Evolutionary conservation across 2,329 filamentous ascomycete genomes (phyloP), one percentile per base, ranked within the genome.

Genomic region (Penicillium aurantiogriseum): DNA sequence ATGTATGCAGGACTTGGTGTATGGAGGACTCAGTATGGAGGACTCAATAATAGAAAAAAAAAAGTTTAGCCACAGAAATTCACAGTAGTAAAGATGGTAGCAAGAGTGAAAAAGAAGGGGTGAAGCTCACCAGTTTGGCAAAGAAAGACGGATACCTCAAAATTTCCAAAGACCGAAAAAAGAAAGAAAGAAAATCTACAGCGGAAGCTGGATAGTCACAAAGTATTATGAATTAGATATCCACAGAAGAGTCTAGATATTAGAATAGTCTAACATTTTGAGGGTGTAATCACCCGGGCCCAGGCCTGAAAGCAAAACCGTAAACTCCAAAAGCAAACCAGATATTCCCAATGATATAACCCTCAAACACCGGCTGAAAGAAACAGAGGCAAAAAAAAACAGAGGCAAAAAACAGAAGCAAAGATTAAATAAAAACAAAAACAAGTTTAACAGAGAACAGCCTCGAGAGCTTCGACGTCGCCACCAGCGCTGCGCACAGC

Each of bases 401-500:
- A 23, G 23, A 23, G 4, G 23, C 23, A 23, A 59, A 49, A 61
- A 58, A 53, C 13, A 46, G 59, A 45, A 59, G n/a, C 55, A 51
- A 60, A 52, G 19, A 36, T 33, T 3, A 57, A 47, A 47, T 7
- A 36, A 53, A 42, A 27, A 27, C 25, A 45, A 49, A 59, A 45
- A 42, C 38, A 49, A 53, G 21, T 43, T 72, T 62, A 77, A 60
- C 70, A 74, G 31, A 78, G 59, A 15, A 76, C 73, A 57, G 74
- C 74, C 57, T 77, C 73, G 36, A 77, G 63, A 49, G 74, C 76
- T 59, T 78, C 74, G 46, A 79, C 75, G 59, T 80, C 77, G 21
- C 77, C 77, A 19, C 77, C 77, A 38, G 77, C 77, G 57, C 71
- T 76, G 54, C 72, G 71, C 44, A 80, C 76, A 46, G 77, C 77